phyloP scores from a whole-genome alignment of 306 rosid species.

The Corylus americana region DNA sequence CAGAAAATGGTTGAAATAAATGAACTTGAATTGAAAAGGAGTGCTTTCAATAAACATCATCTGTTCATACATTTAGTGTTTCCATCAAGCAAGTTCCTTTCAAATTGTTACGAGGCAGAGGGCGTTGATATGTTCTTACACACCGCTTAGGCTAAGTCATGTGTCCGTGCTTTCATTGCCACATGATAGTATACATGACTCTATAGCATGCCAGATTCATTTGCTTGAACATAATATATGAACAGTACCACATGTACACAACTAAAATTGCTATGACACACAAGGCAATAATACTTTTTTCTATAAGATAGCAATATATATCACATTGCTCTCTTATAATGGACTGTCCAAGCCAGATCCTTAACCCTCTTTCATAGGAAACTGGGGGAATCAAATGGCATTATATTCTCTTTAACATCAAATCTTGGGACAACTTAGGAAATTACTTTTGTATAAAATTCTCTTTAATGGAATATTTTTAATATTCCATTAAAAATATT shows the following conservation, averaged over 20 bases:
- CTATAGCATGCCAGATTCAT: not conserved
- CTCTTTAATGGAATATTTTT: too few species aligned
- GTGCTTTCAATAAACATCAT: conserved; percentile 9
- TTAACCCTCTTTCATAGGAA: not conserved
- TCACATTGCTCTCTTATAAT: not conserved
- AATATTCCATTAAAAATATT: not conserved
- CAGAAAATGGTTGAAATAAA: conserved; percentile 22
- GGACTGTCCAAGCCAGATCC: not conserved
- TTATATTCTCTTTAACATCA: too few species aligned
- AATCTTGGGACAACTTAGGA: not conserved
- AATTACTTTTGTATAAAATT: not conserved
- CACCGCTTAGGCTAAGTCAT: not conserved
- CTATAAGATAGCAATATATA: not conserved
- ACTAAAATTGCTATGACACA: not conserved
- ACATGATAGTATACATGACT: not conserved
- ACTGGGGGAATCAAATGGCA: not conserved
- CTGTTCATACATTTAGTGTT: not conserved
- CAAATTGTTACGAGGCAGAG: not conserved
- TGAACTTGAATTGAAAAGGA: conserved; percentile 14
- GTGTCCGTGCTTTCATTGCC: not conserved
- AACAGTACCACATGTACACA: not conserved
- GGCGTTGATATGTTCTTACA: not conserved
- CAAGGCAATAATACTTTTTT: not conserved
- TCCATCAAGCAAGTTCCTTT: conserved; percentile 13
- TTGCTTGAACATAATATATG: not conserved